Percentiles rank a stretch among this genome's conserved stretches.
Conservation (phyloP, 208 protist species). For the Novymonas esmeraldas region DNA sequence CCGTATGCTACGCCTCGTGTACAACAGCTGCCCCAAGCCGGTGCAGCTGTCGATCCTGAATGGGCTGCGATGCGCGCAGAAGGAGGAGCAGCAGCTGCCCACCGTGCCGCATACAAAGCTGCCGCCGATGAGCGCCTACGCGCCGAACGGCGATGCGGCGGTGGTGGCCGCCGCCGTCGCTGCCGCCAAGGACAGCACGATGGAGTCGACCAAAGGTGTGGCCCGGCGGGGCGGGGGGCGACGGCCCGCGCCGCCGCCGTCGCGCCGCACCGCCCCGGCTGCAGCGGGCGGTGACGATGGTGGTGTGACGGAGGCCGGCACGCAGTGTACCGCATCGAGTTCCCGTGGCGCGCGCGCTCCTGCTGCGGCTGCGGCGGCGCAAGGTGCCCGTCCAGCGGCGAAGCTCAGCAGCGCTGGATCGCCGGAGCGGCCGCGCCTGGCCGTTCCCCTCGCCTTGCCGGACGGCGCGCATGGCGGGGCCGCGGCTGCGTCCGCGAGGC, state of each 20-base stretch:
- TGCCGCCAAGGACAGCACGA: not conserved
- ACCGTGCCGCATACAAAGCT: slow-evolving; percentile 65
- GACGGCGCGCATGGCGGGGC: not conserved
- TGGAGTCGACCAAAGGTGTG: not conserved
- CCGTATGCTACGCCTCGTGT: slow-evolving; percentile 71
- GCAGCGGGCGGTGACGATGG: too few relatives aligned
- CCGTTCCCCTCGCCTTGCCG: too few relatives aligned
- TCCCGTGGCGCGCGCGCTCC: too few relatives aligned
- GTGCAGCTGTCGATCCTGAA: slow-evolving; percentile 67
- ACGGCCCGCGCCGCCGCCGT: not conserved
- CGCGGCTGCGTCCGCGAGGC: not conserved
- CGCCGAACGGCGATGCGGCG: slow-evolving; percentile 32
- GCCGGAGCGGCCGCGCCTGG: too few relatives aligned
- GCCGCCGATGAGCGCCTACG: slow-evolving; percentile 79
- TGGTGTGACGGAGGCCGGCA: too few relatives aligned
- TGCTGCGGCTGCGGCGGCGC: too few relatives aligned
- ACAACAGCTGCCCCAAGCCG: slow-evolving; percentile 62
- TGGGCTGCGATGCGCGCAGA: slow-evolving; percentile 58
- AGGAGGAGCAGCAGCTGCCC: slow-evolving; percentile 62
- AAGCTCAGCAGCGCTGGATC: too few relatives aligned
- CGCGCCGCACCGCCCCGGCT: too few relatives aligned
- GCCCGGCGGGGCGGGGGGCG: not conserved
- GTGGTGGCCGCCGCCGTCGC: slow-evolving; percentile 8
- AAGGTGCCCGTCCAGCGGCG: too few relatives aligned
- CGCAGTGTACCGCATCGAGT: too few relatives aligned